Percentiles rank a stretch among this genome's conserved stretches.
Conservation (phyloP, 192 early-diverging fungal genomes). For the Coemansia sp. region DNA sequence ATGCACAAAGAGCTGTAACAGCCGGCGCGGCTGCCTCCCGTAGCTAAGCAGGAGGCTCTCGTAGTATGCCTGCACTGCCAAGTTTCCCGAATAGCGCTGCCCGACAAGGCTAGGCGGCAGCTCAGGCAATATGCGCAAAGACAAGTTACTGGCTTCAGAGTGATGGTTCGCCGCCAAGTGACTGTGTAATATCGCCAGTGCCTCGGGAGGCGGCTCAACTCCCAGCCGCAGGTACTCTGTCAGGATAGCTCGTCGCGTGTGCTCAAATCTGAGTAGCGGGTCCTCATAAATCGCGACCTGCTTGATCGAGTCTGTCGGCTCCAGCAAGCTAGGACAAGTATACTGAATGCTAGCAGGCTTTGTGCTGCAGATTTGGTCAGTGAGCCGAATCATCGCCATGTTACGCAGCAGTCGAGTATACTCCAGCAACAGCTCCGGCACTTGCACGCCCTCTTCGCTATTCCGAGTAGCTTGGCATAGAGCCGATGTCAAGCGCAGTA, state of each 20-base stretch:
- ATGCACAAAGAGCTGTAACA: constrained; percentile 24
- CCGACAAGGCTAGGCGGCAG: constrained; percentile 11
- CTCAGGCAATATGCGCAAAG: constrained; percentile 15
- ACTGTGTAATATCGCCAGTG: constrained; percentile 15
- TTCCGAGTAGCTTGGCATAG: background rate
- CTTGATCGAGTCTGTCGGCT: background rate
- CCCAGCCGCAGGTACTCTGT: constrained; percentile 27
- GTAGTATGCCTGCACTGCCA: constrained; percentile 21
- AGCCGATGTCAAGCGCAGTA: background rate
- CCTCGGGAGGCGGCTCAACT: constrained; percentile 17
- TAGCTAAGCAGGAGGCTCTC: constrained; percentile 17
- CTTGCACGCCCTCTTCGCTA: background rate
- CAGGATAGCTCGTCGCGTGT: constrained; percentile 8
- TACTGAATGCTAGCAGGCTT: background rate
- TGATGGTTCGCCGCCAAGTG: constrained; percentile 15
- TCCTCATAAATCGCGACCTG: background rate
- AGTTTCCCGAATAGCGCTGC: background rate
- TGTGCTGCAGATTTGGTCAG: background rate
- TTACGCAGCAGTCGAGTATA: constrained; percentile 6
- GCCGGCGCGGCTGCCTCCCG: background rate
- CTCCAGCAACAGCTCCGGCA: constrained; percentile 7
- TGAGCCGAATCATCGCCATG: constrained; percentile 10
- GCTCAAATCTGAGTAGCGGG: constrained; percentile 1
- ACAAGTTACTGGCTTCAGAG: background rate
- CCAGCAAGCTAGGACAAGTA: background rate